phyloP scores from a whole-genome alignment of 1,284 basidiomycete genomes.

The Sanghuangporus baumii region DNA sequence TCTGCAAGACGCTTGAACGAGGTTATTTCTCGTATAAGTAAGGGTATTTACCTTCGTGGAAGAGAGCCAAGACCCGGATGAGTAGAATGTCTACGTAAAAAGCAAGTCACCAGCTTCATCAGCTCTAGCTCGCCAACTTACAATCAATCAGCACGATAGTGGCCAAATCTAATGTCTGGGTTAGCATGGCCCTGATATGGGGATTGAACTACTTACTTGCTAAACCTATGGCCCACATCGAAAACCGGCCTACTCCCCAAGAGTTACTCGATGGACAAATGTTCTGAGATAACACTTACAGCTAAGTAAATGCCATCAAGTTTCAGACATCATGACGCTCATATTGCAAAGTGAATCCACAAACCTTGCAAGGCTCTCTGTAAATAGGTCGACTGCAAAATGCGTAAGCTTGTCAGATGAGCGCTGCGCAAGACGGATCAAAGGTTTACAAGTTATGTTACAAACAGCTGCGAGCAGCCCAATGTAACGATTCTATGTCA shows the following conservation, averaged over 20 bases:
- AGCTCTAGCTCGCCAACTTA: not conserved
- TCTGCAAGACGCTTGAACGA: not conserved
- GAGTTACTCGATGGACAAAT: no score
- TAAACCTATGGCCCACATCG: not conserved
- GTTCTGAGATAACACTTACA: no score
- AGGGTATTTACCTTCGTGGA: not conserved
- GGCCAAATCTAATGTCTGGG: not conserved
- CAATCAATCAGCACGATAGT: not conserved
- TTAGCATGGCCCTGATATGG: not conserved
- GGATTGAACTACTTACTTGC: not conserved
- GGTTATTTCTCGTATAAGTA: no score
- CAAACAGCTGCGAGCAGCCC: not conserved
- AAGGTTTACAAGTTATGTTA: not conserved
- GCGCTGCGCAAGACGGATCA: no score
- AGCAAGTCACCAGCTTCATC: not conserved
- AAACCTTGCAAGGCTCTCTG: not conserved
- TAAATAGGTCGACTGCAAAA: not conserved
- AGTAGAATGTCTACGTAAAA: not conserved
- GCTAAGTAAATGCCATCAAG: no score
- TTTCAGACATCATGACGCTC: no score
- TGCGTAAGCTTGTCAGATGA: no score
- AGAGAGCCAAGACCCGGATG: slow-evolving; percentile 8
- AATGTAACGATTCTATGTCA: not conserved
- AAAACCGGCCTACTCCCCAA: no score
- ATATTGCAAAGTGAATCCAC: no score